phyloP scores from a whole-genome alignment of 2,329 filamentous ascomycete species.

The Zalaria obscura region DNA sequence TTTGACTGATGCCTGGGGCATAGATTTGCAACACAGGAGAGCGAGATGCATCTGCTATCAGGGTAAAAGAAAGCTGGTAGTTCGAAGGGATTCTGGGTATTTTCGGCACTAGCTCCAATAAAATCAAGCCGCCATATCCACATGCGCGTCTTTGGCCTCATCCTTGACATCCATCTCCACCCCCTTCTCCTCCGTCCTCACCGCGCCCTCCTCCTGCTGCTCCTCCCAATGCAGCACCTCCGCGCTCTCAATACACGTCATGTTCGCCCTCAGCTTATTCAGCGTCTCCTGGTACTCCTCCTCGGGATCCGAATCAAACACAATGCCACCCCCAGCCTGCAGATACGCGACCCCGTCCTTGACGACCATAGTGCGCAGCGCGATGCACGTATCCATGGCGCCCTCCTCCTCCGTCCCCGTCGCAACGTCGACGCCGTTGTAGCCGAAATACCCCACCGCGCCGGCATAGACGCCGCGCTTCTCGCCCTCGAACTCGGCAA shows the following conservation, averaged over 20 bases:
- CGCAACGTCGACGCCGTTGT: conserved; percentile 50
- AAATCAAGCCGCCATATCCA: background rate
- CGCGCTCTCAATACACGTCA: conserved; percentile 72
- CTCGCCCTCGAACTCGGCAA: conserved; percentile 84
- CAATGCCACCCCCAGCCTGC: conserved; percentile 78
- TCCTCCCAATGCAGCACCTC: conserved; percentile 52
- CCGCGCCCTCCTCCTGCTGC: conserved; percentile 16
- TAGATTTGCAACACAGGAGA: too few relatives aligned
- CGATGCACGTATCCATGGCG: conserved; percentile 80
- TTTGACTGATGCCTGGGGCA: too few relatives aligned
- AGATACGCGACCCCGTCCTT: conserved; percentile 87
- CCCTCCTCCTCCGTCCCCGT: conserved; percentile 53
- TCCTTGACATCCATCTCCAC: background rate
- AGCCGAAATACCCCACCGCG: conserved; percentile 93
- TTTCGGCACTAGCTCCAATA: too few relatives aligned
- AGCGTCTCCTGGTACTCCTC: conserved; percentile 95
- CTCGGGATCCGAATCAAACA: conserved; percentile 80
- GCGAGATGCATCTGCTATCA: too few relatives aligned
- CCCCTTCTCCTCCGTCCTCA: conserved; percentile 2
- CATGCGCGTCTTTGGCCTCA: background rate
- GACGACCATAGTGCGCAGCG: conserved; percentile 81
- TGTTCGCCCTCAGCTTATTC: conserved; percentile 88
- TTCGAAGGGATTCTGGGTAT: too few relatives aligned
- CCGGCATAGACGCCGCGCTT: conserved; percentile 93
- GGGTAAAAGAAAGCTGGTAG: too few relatives aligned